Evolutionary conservation across 176 grass and related monocot species (phyloP).

Genomic region (Eragrostis nindensis): DNA sequence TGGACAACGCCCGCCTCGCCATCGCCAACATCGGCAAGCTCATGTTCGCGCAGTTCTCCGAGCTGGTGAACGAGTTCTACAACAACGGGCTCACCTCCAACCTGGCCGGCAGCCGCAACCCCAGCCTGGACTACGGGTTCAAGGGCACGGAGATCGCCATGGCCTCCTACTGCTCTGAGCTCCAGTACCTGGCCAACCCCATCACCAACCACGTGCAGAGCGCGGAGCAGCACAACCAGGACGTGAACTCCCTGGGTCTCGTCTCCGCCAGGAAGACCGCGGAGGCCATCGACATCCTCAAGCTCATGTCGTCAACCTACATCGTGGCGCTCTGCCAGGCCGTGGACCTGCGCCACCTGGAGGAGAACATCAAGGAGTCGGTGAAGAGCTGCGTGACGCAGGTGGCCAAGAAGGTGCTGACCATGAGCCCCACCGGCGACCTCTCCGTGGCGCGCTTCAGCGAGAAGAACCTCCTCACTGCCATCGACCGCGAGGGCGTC

Average conservation of each 20-base stretch:
- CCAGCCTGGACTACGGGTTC: constrained; percentile 92
- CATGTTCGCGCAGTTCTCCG: constrained; percentile 98
- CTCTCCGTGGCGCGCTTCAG: constrained; percentile 72
- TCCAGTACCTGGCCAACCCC: constrained; percentile 89
- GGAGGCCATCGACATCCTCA: constrained; percentile 89
- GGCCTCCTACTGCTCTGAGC: constrained; percentile 96
- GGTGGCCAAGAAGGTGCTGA: constrained; percentile 77
- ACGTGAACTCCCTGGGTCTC: constrained; percentile 92
- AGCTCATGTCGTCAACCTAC: constrained; percentile 93
- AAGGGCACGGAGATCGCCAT: constrained; percentile 98
- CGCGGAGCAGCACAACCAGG: constrained; percentile 98
- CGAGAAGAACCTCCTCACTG: constrained; percentile 72
- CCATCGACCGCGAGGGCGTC: constrained; percentile 74
- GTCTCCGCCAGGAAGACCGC: constrained; percentile 88
- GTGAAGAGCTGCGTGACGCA: constrained; percentile 67
- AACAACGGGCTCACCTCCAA: constrained; percentile 97
- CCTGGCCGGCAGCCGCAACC: constrained; percentile 86
- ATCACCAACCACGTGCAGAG: constrained; percentile 98
- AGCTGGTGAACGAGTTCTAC: constrained; percentile 98
- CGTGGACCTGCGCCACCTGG: constrained; percentile 80
- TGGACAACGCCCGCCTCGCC: constrained; percentile 94
- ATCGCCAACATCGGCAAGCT: constrained; percentile 93
- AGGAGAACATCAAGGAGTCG: constrained; percentile 80
- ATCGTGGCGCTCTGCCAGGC: constrained; percentile 81
- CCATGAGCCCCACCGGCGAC: constrained; percentile 60